Base-by-base conservation (phyloP, 2,329 filamentous ascomycete genomes). In the Blumeria graminis region DNA sequence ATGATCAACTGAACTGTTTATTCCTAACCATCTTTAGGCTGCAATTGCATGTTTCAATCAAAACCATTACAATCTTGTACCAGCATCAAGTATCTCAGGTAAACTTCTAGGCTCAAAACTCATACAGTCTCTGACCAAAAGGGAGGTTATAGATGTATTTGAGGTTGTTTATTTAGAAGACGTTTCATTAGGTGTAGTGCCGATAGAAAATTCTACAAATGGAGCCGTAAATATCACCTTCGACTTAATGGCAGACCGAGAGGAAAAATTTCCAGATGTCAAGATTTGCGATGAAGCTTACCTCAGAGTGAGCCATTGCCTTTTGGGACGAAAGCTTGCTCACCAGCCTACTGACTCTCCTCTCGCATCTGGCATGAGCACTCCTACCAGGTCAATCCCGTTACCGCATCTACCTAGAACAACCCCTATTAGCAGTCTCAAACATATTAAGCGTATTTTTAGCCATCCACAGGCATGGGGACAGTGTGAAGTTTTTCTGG, bases 401-500 rank as follows among this genome's bases (percentile, higher is more conserved):
- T 66, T 64, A 46, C 72, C 72, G 14, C 63, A 63, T n/a, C 69
- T 69, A 61, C 72, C 73, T 32, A 68, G 69, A 60, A 68, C 71
- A 41, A 69, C 69, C 60, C 78, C 80, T 3, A 63, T 75, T 41
- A 63, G 66, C 55, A 70, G 71, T 60, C 68, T 89, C 59, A 68
- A 71, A 56, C 74, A 82, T 62, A 76, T 96, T 64, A 77, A 75
- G 62, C 82, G 82, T 64, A 69, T 98, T 43, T 94, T 94, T 71
- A 92, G 86, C 28, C 92, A 98, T 69, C 89, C 90, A 9, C 92
- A 98, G 69, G 92, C 88, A 33, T 94, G 92, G 74, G 88, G 88
- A 32, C 92, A 98, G 70, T 95, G 89, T 69, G 80, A 81, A 48
- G 69, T 66, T 8, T 94, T 94, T 69, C 76, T 95, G 32, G 72